A percentile compares a stretch with the other conserved stretches of the same genome.
These are phyloP conservation scores for Cutaneotrichosporon sp. DNA, from an alignment of 1,284 basidiomycete genomes.

Conservation along the genomic window DNA sequence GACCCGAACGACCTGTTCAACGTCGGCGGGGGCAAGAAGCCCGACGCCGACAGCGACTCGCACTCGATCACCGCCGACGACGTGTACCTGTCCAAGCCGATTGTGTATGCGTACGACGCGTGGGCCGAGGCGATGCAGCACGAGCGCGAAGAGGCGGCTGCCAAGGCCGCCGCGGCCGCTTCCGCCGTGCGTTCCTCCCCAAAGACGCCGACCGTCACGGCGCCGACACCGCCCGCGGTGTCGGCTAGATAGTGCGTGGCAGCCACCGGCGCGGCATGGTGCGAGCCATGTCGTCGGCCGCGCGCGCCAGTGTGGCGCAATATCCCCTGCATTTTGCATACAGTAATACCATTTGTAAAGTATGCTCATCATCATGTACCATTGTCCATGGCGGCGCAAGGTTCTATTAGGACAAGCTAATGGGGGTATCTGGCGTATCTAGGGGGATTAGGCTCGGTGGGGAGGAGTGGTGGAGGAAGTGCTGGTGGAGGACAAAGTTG, in stretches of 20 bases:
- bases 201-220: background rate
- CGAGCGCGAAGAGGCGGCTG: conserved; percentile 5
- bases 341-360: conserved; percentile 6
- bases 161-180: background rate
- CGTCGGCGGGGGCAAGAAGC: conserved; percentile 2
- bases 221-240: background rate
- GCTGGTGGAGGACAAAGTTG: background rate
- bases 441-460: background rate
- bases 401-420: no score
- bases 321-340: conserved; percentile 6
- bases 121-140: conserved; percentile 36
- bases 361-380: background rate
- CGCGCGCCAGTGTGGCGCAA: background rate
- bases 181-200: background rate
- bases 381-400: background rate
- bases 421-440: no score
- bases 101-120: conserved; percentile 47
- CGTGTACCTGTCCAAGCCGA: conserved; percentile 29
- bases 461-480: background rate
- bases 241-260: background rate
- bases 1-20: conserved; percentile 45
- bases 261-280: no score
- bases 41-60: conserved; percentile 18
- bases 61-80: conserved; percentile 32
- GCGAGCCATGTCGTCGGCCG: no score